phyloP scores from a whole-genome alignment of 805 yeast genomes.

The Monosporozyma aerobia region DNA sequence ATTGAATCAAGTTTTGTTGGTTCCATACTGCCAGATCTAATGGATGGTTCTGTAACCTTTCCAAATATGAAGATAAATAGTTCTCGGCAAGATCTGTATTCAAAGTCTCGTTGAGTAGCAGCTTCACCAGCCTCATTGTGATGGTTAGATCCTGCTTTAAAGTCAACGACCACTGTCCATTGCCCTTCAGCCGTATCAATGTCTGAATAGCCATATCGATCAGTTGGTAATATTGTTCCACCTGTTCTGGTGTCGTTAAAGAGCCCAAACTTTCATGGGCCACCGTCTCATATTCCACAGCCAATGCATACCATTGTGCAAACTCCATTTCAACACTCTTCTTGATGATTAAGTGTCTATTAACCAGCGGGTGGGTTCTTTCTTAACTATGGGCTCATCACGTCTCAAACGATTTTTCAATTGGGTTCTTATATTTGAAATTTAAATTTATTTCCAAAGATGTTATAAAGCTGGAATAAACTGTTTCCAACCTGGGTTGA shows the following conservation, averaged over 20 bases:
- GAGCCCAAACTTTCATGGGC: conserved; percentile 12
- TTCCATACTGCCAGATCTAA: conserved; percentile 12
- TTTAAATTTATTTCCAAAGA: not conserved
- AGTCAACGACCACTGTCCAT: conserved; percentile 10
- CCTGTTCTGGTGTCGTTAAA: conserved; percentile 9
- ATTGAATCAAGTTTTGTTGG: conserved; percentile 9
- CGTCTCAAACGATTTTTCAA: not conserved
- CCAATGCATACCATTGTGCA: conserved; percentile 11
- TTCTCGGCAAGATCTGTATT: conserved; percentile 23
- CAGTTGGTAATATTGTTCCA: conserved; percentile 29
- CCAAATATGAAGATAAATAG: conserved; percentile 18
- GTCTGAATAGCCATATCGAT: conserved; percentile 23
- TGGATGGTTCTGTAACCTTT: conserved; percentile 17
- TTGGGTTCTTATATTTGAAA: not conserved
- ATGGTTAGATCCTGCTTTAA: conserved; percentile 22
- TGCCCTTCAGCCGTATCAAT: conserved; percentile 11
- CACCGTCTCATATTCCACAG: conserved; percentile 19
- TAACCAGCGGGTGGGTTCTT: too few species aligned
- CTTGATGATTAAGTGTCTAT: too few species aligned
- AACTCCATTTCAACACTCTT: not conserved
- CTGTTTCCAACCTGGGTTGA: not conserved
- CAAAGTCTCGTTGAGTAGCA: conserved; percentile 26
- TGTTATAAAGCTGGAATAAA: not conserved
- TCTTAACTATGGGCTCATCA: not conserved
- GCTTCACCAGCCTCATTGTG: conserved; percentile 19